These are phyloP conservation scores for Aureobasidium sp. DNA, from an alignment of 2,329 filamentous ascomycete genomes.

Conservation along the genomic window DNA sequence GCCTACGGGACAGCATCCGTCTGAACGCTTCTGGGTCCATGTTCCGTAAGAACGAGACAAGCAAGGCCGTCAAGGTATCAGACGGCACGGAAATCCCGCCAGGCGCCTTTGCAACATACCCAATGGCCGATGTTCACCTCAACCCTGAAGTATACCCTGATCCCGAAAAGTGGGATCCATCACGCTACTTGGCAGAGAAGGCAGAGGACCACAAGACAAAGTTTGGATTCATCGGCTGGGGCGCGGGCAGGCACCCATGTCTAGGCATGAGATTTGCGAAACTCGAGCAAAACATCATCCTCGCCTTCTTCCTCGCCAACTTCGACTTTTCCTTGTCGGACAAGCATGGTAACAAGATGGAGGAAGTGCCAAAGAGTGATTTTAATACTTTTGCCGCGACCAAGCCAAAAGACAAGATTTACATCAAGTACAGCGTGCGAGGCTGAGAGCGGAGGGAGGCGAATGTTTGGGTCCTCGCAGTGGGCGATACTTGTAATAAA, in stretches of 20 bases:
- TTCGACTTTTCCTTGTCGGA: constrained; percentile 43
- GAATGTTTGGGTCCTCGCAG: neutral
- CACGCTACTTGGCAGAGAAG: constrained; percentile 38
- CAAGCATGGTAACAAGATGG: constrained; percentile 28
- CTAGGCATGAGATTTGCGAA: constrained; percentile 42
- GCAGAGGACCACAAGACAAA: constrained; percentile 40
- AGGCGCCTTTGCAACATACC: constrained; percentile 40
- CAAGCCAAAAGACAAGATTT: constrained; percentile 32
- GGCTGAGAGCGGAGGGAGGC: neutral
- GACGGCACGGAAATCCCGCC: constrained; percentile 38
- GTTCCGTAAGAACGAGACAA: constrained; percentile 46
- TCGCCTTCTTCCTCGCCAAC: constrained; percentile 41
- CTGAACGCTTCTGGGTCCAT: constrained; percentile 40
- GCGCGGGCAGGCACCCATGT: constrained; percentile 37
- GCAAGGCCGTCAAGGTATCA: constrained; percentile 35
- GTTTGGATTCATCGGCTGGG: constrained; percentile 23
- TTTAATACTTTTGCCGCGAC: constrained; percentile 32
- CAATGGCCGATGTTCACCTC: constrained; percentile 42
- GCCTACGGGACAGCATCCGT: constrained; percentile 47
- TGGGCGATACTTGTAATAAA: neutral
- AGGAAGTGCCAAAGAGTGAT: constrained; percentile 27
- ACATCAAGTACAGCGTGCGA: constrained; percentile 32
- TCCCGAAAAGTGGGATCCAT: constrained; percentile 44
- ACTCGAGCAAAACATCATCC: constrained; percentile 44
- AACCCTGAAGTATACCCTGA: constrained; percentile 43